Conservation (phyloP, 2,329 filamentous ascomycete species). For the Hymenoscyphus fraxineus region DNA sequence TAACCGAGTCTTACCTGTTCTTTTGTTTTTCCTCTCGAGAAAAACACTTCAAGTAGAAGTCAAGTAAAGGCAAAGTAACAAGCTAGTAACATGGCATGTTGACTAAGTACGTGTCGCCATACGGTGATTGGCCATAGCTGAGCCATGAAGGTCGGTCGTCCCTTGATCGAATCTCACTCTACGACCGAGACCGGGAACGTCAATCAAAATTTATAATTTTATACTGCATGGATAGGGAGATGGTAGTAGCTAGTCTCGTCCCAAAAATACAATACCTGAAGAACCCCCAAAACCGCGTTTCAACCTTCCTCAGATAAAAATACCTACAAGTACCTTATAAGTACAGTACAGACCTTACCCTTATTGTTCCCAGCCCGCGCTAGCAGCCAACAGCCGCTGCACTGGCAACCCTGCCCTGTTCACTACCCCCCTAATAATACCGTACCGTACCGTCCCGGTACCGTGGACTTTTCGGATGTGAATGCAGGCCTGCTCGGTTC, state of each 20-base stretch:
- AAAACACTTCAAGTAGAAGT: too few relatives aligned
- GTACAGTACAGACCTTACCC: not conserved
- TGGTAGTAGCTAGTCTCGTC: too few relatives aligned
- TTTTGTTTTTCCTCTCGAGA: too few relatives aligned
- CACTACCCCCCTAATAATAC: not conserved
- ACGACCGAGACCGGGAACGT: not conserved
- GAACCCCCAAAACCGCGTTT: not conserved
- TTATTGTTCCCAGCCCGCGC: not conserved
- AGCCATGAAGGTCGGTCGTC: not conserved
- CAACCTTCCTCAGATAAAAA: not conserved
- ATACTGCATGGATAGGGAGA: too few relatives aligned
- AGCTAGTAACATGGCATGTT: not conserved
- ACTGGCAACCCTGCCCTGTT: not conserved
- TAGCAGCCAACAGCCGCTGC: not conserved
- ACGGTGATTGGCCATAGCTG: not conserved
- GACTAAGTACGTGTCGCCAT: too few relatives aligned
- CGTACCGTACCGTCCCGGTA: not conserved
- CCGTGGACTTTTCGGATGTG: constrained; percentile 1
- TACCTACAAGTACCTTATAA: too few relatives aligned
- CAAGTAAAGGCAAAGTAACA: too few relatives aligned
- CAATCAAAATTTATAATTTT: not conserved
- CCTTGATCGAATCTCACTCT: not conserved
- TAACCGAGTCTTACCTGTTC: too few relatives aligned
- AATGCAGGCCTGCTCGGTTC: not conserved
- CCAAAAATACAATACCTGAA: not conserved